Evolutionary conservation across 768 basidiomycete genomes (phyloP), one percentile per base, ranked within the genome.

Genomic region (Lentinula aciculospora): DNA sequence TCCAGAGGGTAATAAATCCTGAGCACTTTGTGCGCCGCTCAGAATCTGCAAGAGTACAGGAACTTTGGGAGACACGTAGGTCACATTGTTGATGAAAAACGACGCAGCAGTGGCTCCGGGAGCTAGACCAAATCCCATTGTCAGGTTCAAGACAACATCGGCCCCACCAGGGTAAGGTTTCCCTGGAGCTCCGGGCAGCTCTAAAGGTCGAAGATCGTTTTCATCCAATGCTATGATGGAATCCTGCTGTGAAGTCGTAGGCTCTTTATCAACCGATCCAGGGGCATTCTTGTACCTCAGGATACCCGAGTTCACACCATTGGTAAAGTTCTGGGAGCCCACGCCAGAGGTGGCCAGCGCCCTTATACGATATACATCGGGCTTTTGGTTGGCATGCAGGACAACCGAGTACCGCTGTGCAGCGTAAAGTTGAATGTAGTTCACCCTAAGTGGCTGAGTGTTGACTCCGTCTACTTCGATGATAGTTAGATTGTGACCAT

Each of bases 381-480:
- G 62, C 0, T 63, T 44, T 58, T 77, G 73, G 57, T 75, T 67
- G 2, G 78, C 74, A 0, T 66, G 62, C 7, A 80, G 63, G 56
- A 75, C 55, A 58, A 72, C 63, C 1, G 72, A 73, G 57, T 72
- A 71, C 12, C 73, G 67, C 51, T 74, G 72, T 3, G 59, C 69
- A n/a, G 74, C 67, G 45, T 72, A 75, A 25, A 81, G 74, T 47
- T 74, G 68, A 10, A 81, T 65, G 2, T 64, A 63, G 62, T 79
- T 71, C 6, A 79, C 76, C 6, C 62, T 59, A 15, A 72, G 42
- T 1, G 74, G 76, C 6, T 67, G 48, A 19, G 63, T 59, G 42
- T 67, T 66, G 5, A 71, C 64, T n/a, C 76, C 71, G 44, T 76
- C 76, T 17, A 62, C 74, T 65, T 77, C 77, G 53, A 79, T 80